Percentiles rank a stretch among this genome's conserved stretches.
Evolutionary conservation across 1,284 basidiomycete genomes (phyloP).

Genomic region (Hemileccinum hortonii): DNA sequence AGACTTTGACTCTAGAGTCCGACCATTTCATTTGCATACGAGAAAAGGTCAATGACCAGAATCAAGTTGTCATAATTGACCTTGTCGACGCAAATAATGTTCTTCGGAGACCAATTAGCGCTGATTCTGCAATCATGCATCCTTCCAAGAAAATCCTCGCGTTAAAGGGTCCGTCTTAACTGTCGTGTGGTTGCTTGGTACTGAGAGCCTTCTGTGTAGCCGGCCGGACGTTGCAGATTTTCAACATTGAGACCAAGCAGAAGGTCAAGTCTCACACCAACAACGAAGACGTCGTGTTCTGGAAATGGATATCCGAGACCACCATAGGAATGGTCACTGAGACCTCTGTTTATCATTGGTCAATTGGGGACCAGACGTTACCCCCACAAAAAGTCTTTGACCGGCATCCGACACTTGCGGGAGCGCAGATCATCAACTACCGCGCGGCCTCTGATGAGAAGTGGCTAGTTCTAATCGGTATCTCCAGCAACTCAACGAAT

Average conservation of each 20-base stretch:
- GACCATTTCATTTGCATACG: conserved; percentile 96
- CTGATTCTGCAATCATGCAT: conserved; percentile 99
- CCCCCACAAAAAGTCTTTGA: conserved; percentile 93
- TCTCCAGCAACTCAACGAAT: conserved; percentile 90
- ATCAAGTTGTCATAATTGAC: conserved; percentile 98
- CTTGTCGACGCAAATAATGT: conserved; percentile 95
- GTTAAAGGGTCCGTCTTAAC: conserved; percentile 70
- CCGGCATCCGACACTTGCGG: conserved; percentile 90
- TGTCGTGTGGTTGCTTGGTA: not conserved
- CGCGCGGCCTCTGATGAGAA: conserved; percentile 90
- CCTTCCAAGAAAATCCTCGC: conserved; percentile 97
- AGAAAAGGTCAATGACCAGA: conserved; percentile 86
- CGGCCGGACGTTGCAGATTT: conserved; percentile 92
- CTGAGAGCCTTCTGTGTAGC: conserved; percentile 49
- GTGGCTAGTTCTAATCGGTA: conserved; percentile 97
- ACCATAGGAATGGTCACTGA: conserved; percentile 97
- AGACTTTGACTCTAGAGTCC: conserved; percentile 92
- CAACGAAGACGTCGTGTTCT: conserved; percentile 95
- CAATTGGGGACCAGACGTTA: conserved; percentile 70
- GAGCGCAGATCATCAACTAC: conserved; percentile 99
- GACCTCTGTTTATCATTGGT: conserved; percentile 93
- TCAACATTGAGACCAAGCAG: conserved; percentile 96
- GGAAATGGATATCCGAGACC: conserved; percentile 96
- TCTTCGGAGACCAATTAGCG: conserved; percentile 93
- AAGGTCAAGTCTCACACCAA: conserved; percentile 97